Conservation (phyloP, 192 early-diverging fungal species). For the Dimargaris verticillata region DNA sequence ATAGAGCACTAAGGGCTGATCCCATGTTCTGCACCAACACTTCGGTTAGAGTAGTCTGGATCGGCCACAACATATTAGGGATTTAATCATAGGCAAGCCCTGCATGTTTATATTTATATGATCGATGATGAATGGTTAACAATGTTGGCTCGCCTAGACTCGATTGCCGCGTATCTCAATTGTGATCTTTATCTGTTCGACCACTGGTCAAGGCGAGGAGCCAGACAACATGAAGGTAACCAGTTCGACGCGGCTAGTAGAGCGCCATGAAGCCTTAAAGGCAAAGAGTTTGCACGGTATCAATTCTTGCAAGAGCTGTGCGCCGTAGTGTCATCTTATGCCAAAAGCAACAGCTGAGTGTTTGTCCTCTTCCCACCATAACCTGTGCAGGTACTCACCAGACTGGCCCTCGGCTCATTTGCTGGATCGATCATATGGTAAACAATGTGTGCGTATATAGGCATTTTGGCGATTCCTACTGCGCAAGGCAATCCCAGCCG, state of each 20-base stretch:
- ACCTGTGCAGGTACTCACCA: no score
- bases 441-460: constrained; percentile 12
- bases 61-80: no score
- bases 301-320: no score
- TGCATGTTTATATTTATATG: no score
- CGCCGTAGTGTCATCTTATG: no score
- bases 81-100: no score
- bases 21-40: no score
- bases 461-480: constrained; percentile 83
- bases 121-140: no score
- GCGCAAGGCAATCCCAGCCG: constrained; percentile 52
- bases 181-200: constrained; percentile 72
- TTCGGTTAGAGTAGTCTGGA: no score
- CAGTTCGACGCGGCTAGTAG: constrained; percentile 5
- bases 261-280: constrained; percentile 1
- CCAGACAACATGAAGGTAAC: constrained; percentile 72
- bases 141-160: background rate
- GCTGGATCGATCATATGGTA: background rate
- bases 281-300: background rate
- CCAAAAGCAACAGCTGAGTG: no score
- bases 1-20: no score
- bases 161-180: background rate
- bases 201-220: constrained; percentile 84
- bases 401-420: background rate
- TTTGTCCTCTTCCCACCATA: no score